Percentiles rank a stretch among this genome's conserved stretches.
These are phyloP conservation scores for Pythium guiyangense DNA, from an alignment of 352 stramenopile genomes.

Conservation along the genomic window DNA sequence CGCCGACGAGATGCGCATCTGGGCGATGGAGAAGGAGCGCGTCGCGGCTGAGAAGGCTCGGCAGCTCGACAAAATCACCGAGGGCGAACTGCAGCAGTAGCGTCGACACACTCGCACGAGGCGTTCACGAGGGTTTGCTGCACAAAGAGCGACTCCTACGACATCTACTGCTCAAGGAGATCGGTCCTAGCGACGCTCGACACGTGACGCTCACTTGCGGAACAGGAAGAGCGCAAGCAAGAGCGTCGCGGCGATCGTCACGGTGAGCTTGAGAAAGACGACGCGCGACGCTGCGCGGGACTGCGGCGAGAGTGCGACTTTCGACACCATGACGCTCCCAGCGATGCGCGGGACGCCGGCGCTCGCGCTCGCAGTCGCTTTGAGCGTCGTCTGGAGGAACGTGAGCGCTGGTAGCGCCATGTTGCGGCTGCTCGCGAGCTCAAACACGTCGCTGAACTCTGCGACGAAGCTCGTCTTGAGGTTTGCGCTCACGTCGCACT, in stretches of 20 bases:
- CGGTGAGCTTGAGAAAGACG: slow-evolving; percentile 69
- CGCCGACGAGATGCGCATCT: slow-evolving; percentile 27
- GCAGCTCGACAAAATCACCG: neutral
- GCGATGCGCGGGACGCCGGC: slow-evolving; percentile 24
- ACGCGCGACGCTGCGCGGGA: slow-evolving; percentile 44
- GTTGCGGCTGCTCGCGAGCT: slow-evolving; percentile 43
- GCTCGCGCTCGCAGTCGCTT: slow-evolving; percentile 15
- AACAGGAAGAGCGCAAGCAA: slow-evolving; percentile 52
- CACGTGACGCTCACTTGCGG: slow-evolving; percentile 9
- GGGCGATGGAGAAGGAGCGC: slow-evolving; percentile 10
- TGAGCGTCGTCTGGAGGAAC: slow-evolving; percentile 42
- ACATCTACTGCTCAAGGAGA: neutral
- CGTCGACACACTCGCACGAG: too few species aligned
- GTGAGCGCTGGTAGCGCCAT: slow-evolving; percentile 40
- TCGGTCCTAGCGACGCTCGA: neutral
- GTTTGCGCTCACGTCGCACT: slow-evolving; percentile 38
- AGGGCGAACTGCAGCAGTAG: neutral
- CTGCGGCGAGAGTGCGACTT: slow-evolving; percentile 36
- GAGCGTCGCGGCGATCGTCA: slow-evolving; percentile 56
- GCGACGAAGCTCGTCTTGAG: slow-evolving; percentile 48
- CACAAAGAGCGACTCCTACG: neutral
- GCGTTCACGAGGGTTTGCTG: neutral
- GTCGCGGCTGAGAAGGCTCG: slow-evolving; percentile 3
- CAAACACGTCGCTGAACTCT: slow-evolving; percentile 78
- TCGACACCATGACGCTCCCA: slow-evolving; percentile 37